These are phyloP conservation scores for Fusarium sp. DNA, from an alignment of 2,329 filamentous ascomycete species.

Conservation along the genomic window DNA sequence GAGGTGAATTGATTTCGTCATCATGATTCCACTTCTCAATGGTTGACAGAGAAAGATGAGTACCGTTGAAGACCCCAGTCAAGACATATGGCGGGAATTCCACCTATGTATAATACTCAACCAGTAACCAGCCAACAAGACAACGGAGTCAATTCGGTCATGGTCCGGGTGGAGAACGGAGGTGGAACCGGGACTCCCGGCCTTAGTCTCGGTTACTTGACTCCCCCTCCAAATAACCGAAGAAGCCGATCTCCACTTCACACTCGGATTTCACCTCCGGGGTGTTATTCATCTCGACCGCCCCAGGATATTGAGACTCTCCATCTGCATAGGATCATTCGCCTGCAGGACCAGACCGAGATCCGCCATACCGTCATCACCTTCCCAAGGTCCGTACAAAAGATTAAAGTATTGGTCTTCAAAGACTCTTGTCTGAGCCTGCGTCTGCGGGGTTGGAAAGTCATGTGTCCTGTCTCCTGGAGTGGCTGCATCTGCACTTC, in stretches of 20 bases:
- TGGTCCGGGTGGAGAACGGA: conserved; percentile 11
- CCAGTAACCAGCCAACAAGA: background rate
- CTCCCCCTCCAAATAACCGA: conserved; percentile 18
- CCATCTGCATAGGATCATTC: conserved; percentile 47
- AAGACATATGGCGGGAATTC: background rate
- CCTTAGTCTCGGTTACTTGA: conserved; percentile 15
- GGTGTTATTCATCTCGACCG: conserved; percentile 38
- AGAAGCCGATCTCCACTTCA: conserved; percentile 8
- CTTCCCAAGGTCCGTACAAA: conserved; percentile 52
- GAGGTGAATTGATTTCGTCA: conserved; percentile 7
- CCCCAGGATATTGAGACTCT: conserved; percentile 48
- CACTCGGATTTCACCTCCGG: background rate
- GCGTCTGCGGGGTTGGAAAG: conserved; percentile 28
- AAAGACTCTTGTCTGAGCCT: conserved; percentile 43
- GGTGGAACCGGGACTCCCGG: background rate
- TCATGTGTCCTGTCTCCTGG: conserved; percentile 5
- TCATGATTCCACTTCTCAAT: background rate
- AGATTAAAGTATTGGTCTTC: conserved; percentile 54
- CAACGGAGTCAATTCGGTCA: background rate
- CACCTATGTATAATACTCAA: background rate
- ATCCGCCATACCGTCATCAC: conserved; percentile 51
- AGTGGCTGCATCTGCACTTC: background rate
- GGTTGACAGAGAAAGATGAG: background rate
- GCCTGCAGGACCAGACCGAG: conserved; percentile 50
- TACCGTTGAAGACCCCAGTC: background rate